Base-by-base conservation (phyloP, 2,329 filamentous ascomycete genomes). In the Didymella lethalis region DNA sequence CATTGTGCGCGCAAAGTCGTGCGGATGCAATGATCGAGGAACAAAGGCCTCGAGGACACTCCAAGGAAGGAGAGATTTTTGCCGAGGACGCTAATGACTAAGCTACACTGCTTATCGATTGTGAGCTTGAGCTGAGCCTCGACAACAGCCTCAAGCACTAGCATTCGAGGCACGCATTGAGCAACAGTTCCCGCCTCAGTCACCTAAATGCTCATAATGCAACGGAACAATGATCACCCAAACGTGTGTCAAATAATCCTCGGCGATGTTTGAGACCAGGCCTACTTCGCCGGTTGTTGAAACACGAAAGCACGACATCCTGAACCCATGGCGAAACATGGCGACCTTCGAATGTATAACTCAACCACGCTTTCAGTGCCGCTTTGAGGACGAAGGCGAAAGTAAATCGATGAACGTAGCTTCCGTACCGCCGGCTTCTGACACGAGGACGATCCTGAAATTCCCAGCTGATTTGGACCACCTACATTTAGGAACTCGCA, bases 281-380 rank as follows among this genome's bases (percentile, higher is more conserved):
- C 18, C 44, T 52, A 50, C 52, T 55, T 54, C 36, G 34, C 32
- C 25, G 26, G 5, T 41, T 55, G 25, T 62, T 62, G 68, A 72
- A 72, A 73, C 69, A 41, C 59, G 36, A 44, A 46, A 48, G 54
- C 32, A 61, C 54, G n/a, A 47, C 53, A 28, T 29, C 20, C 59
- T 47, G 46, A 52, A 47, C 43, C 53, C 18, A 52, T 60, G 56
- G 52, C 66, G 64, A 73, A 72, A 73, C 70, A 61, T 58, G 51
- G 54, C 40, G 43, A 45, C 59, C 63, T 56, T 65, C 65, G 63
- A 48, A 61, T 57, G 40, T 32, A 28, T 7, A 34, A 16, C 46
- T 44, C 23, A 28, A 43, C n/a, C 47, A 23, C 31, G 46, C 40
- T 54, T 28, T 31, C 31, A 54, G 7, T 45, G 55, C 51, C n/a